Conservation (phyloP, 2,329 filamentous ascomycete species). For the Curvularia sp. region DNA sequence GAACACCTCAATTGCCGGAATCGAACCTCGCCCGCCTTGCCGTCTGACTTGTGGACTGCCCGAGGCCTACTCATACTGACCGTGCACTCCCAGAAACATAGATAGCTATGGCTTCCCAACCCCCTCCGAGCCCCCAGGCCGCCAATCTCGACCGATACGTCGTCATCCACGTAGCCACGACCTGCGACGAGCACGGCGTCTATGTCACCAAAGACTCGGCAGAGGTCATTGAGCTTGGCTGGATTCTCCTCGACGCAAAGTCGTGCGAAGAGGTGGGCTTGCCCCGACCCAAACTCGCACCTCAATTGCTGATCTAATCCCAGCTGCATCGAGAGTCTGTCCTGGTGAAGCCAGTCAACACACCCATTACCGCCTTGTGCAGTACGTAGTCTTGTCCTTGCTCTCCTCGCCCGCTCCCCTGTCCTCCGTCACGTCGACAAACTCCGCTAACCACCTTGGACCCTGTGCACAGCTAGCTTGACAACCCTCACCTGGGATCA, state of each 20-base stretch:
- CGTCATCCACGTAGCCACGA: constrained; percentile 97
- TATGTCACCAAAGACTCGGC: constrained; percentile 99
- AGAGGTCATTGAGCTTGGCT: constrained; percentile 98
- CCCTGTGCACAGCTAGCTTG: constrained; percentile 74
- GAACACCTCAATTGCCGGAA: constrained; percentile 12
- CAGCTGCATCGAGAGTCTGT: constrained; percentile 95
- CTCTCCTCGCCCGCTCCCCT: not conserved
- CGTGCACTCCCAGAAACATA: constrained; percentile 2
- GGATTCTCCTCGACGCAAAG: constrained; percentile 94
- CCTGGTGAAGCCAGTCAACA: constrained; percentile 97
- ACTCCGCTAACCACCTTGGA: constrained; percentile 23
- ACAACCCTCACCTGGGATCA: constrained; percentile 99
- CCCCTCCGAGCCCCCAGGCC: constrained; percentile 42
- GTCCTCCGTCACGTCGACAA: not conserved
- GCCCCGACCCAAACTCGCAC: constrained; percentile 1
- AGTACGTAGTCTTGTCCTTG: constrained; percentile 68
- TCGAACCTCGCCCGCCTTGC: constrained; percentile 14
- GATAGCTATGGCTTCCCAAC: constrained; percentile 38
- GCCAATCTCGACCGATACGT: constrained; percentile 86
- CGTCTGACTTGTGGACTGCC: constrained; percentile 14
- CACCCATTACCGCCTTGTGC: constrained; percentile 96
- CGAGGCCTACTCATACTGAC: constrained; percentile 13
- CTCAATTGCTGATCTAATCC: constrained; percentile 29
- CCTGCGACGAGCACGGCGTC: constrained; percentile 98
- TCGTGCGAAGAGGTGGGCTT: constrained; percentile 81